Evolutionary conservation across 768 basidiomycete genomes (phyloP).

Genomic region (Strobilomyces confusus): DNA sequence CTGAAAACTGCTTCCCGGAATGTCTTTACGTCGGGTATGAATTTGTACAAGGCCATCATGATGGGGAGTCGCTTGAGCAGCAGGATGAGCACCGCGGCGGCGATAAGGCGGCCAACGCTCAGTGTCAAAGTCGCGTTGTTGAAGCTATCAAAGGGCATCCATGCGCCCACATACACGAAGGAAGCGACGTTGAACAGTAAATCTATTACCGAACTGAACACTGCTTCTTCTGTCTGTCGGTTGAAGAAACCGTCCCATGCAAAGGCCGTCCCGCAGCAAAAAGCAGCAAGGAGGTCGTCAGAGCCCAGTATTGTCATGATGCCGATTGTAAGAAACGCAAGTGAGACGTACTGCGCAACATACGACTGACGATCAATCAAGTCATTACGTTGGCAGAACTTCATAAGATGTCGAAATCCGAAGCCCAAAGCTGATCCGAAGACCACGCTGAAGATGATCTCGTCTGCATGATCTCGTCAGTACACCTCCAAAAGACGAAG

Average conservation of each 20-base stretch:
- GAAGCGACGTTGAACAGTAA: conserved; percentile 93
- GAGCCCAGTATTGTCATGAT: conserved; percentile 81
- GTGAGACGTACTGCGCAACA: conserved; percentile 85
- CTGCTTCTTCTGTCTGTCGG: conserved; percentile 88
- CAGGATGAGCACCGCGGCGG: conserved; percentile 79
- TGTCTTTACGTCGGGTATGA: conserved; percentile 96
- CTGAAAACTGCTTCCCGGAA: conserved; percentile 90
- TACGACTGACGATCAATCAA: conserved; percentile 94
- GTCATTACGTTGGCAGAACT: conserved; percentile 81
- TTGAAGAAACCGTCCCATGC: conserved; percentile 97
- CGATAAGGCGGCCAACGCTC: conserved; percentile 78
- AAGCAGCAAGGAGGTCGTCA: conserved; percentile 92
- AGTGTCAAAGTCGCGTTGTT: conserved; percentile 61
- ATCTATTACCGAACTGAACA: conserved; percentile 96
- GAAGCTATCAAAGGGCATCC: conserved; percentile 92
- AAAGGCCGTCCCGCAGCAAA: conserved; percentile 92
- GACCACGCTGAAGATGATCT: conserved; percentile 69
- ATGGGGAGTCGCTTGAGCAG: conserved; percentile 78
- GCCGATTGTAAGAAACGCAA: conserved; percentile 83
- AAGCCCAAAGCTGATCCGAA: conserved; percentile 76
- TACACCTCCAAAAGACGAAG: not conserved
- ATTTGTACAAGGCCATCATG: conserved; percentile 81
- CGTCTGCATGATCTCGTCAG: conserved; percentile 45
- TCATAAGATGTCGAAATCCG: conserved; percentile 85
- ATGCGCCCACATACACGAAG: conserved; percentile 95